phyloP scores from a whole-genome alignment of 495 filamentous ascomycete species.

The Hypoxylon cercidicola region DNA sequence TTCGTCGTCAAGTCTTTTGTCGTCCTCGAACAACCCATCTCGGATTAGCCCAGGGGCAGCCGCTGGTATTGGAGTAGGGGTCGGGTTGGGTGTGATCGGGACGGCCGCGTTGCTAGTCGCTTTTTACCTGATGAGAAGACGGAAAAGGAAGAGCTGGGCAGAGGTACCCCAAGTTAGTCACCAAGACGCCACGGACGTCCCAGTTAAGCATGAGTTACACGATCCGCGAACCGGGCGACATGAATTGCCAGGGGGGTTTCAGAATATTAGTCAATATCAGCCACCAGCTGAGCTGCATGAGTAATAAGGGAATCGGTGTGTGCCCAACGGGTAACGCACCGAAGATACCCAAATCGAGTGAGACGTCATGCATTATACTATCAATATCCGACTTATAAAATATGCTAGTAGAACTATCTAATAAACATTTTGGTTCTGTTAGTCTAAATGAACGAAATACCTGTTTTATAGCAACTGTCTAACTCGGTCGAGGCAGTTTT shows the following conservation, averaged over 20 bases:
- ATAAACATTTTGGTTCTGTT: too few relatives aligned
- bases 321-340: constrained; percentile 3
- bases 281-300: constrained; percentile 12
- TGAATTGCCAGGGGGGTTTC: constrained; percentile 12
- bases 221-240: constrained; percentile 6
- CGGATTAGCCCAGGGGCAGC: constrained; percentile 9
- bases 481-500: too few relatives aligned
- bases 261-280: constrained; percentile 3
- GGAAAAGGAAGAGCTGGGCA: constrained; percentile 10
- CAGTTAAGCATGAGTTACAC: constrained; percentile 22
- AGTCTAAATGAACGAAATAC: too few relatives aligned
- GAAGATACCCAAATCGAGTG: too few relatives aligned
- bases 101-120: constrained; percentile 9
- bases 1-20: not conserved
- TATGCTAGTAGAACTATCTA: too few relatives aligned
- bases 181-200: not conserved
- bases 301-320: constrained; percentile 1
- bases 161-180: not conserved
- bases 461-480: too few relatives aligned
- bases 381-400: too few relatives aligned
- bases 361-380: too few relatives aligned
- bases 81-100: constrained; percentile 25
- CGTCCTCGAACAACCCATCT: constrained; percentile 8
- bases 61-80: constrained; percentile 22
- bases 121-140: constrained; percentile 15